Evolutionary conservation across 768 basidiomycete genomes (phyloP).

Genomic region (Daedaleopsis nitida): DNA sequence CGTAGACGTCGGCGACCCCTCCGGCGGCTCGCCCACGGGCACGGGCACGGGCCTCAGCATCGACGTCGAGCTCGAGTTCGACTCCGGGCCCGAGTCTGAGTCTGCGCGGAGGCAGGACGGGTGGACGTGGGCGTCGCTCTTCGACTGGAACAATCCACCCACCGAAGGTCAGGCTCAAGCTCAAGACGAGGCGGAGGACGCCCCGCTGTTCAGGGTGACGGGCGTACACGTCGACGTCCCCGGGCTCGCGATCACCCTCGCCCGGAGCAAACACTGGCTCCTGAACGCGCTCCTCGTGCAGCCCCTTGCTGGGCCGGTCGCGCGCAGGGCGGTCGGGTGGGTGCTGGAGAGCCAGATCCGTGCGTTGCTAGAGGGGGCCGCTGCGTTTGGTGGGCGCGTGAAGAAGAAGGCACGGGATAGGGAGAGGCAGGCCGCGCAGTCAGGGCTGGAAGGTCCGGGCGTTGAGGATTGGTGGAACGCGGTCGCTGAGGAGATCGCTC

Average conservation of each 20-base stretch:
- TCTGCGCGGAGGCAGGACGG: not conserved
- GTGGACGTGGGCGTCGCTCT: not conserved
- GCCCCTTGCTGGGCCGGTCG: slow-evolving; percentile 26
- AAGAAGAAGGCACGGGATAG: slow-evolving; percentile 4
- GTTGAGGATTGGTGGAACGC: slow-evolving; percentile 8
- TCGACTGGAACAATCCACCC: not conserved
- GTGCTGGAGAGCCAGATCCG: slow-evolving; percentile 24
- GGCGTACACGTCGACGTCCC: slow-evolving; percentile 25
- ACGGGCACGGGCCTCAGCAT: slow-evolving; percentile 16
- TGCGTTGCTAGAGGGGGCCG: slow-evolving; percentile 15
- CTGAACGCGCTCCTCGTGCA: slow-evolving; percentile 29
- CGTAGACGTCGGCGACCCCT: slow-evolving; percentile 20
- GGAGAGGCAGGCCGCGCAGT: not conserved
- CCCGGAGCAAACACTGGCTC: slow-evolving; percentile 31
- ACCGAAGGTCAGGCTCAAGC: not conserved
- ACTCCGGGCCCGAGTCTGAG: not conserved
- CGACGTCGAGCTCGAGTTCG: slow-evolving; percentile 22
- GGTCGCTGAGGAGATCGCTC: not conserved
- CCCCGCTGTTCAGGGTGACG: slow-evolving; percentile 24
- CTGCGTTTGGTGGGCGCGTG: slow-evolving; percentile 3
- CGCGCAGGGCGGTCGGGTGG: slow-evolving; percentile 10
- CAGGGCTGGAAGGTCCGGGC: slow-evolving; percentile 4
- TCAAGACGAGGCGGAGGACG: not conserved
- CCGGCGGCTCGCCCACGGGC: not conserved
- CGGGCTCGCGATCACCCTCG: slow-evolving; percentile 23